Evolutionary conservation across 2,329 filamentous ascomycete species (phyloP).

Genomic region (Cladophialophora carrionii): DNA sequence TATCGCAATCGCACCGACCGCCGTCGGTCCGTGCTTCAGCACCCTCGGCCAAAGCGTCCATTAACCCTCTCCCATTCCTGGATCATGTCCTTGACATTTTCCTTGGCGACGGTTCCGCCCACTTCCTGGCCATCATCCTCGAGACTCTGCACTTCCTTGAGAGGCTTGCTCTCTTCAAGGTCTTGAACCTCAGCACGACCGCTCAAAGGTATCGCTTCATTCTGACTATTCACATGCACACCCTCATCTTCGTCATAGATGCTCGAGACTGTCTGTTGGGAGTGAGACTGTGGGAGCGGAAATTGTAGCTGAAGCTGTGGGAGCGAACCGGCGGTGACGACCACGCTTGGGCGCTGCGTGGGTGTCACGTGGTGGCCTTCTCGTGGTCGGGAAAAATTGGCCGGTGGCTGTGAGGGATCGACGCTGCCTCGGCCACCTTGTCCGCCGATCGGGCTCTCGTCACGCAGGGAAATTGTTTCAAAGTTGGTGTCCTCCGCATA

Average conservation of each 20-base stretch:
- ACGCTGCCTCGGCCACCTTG: neutral
- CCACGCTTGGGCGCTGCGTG: conserved; percentile 2
- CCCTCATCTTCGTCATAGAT: conserved; percentile 11
- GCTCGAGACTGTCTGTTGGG: conserved; percentile 1
- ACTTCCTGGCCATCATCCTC: neutral
- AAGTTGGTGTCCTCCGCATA: conserved; percentile 14
- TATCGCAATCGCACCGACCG: no score
- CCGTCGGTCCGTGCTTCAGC: neutral
- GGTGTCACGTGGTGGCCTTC: conserved; percentile 2
- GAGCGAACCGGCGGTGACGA: neutral
- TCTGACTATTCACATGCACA: neutral
- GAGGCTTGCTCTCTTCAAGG: neutral
- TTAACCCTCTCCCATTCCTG: conserved; percentile 28
- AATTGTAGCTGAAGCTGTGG: conserved; percentile 13
- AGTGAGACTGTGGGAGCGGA: conserved; percentile 4
- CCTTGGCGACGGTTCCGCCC: conserved; percentile 1
- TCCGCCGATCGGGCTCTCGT: neutral
- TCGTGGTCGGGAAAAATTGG: neutral
- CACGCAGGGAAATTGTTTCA: conserved; percentile 14
- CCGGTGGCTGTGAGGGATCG: neutral
- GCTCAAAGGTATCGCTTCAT: neutral
- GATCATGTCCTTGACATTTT: conserved; percentile 27
- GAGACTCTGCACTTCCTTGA: neutral
- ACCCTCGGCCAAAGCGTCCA: conserved; percentile 12
- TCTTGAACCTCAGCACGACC: neutral